Evolutionary conservation across 2,329 filamentous ascomycete genomes (phyloP).

Genomic region (Arthrobotrys conoides): DNA sequence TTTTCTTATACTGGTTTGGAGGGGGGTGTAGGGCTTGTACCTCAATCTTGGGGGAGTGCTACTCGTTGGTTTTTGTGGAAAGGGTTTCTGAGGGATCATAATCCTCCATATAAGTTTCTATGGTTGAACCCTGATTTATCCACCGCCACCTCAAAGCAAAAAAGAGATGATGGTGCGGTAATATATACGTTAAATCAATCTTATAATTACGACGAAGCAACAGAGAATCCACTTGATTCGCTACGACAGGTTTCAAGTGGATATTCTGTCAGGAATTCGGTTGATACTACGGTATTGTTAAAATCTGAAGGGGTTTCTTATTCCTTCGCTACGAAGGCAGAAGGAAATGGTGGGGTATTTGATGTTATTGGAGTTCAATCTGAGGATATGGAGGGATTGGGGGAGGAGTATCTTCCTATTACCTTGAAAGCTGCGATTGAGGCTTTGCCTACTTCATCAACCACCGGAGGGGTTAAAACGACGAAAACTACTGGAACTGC

Average conservation of each 20-base stretch:
- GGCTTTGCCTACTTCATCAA: neutral
- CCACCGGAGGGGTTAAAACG: neutral
- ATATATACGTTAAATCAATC: neutral
- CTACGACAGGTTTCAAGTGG: neutral
- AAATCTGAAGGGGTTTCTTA: neutral
- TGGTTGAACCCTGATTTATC: neutral
- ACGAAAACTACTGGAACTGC: too few relatives aligned
- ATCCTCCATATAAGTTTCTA: slow-evolving; percentile 8
- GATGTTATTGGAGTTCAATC: slow-evolving; percentile 5
- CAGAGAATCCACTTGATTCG: slow-evolving; percentile 12
- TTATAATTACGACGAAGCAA: neutral
- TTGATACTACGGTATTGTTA: neutral
- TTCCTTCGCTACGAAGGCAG: neutral
- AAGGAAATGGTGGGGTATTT: neutral
- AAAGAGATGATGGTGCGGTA: neutral
- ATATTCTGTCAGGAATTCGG: neutral
- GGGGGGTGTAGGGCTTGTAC: neutral
- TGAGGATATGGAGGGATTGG: neutral
- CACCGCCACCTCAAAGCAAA: neutral
- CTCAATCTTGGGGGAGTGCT: neutral
- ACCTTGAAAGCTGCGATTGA: neutral
- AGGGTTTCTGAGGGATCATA: neutral
- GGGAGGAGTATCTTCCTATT: slow-evolving; percentile 1
- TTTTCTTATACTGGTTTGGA: neutral
- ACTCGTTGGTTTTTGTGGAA: neutral